phyloP scores from a whole-genome alignment of 2,329 filamentous ascomycete genomes.

The Trichoderma atrobrunneum region DNA sequence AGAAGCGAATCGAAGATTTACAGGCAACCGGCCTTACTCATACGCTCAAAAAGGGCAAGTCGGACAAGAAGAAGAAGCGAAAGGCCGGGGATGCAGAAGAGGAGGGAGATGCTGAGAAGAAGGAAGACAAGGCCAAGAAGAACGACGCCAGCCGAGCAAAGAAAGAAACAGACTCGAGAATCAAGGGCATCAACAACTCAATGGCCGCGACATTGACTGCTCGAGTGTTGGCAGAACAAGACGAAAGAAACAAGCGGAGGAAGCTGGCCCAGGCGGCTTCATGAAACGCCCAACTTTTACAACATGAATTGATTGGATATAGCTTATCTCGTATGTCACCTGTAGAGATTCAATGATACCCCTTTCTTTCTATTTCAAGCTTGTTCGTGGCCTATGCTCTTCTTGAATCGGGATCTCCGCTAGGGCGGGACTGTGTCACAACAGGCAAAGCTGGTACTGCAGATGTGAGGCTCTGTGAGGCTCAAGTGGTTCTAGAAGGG shows the following conservation, averaged over 20 bases:
- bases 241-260: conserved; percentile 73
- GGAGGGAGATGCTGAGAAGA: conserved; percentile 29
- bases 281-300: not conserved
- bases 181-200: conserved; percentile 77
- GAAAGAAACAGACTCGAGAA: conserved; percentile 34
- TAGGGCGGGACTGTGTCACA: not conserved
- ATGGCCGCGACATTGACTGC: conserved; percentile 82
- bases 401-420: not conserved
- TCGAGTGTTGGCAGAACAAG: conserved; percentile 83
- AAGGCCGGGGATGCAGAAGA: conserved; percentile 39
- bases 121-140: conserved; percentile 20
- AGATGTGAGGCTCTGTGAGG: not conserved
- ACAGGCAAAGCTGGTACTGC: not conserved
- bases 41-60: conserved; percentile 78
- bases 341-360: conserved; percentile 19
- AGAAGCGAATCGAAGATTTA: conserved; percentile 65
- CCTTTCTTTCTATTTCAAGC: not conserved
- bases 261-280: conserved; percentile 52
- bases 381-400: not conserved
- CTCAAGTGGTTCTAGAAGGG: not conserved
- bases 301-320: not conserved
- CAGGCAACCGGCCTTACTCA: conserved; percentile 74
- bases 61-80: conserved; percentile 68
- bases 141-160: conserved; percentile 28
- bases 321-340: not conserved